A percentile compares a stretch with the other conserved stretches of the same genome.
phyloP scores from a whole-genome alignment of 495 filamentous ascomycete genomes.

The Oidiodendron maius region DNA sequence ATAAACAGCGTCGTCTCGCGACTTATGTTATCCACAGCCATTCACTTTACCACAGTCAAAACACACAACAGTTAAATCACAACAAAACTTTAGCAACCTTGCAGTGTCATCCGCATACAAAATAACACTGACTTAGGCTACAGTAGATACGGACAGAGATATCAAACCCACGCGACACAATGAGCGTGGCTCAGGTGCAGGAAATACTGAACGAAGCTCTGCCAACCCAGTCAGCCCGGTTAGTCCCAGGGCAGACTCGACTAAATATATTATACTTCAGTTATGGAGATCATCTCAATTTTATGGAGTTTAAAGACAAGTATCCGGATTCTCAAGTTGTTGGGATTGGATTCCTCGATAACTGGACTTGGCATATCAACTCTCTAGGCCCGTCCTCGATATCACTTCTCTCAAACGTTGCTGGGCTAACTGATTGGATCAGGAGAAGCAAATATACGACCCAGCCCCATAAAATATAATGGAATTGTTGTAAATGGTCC shows the following conservation, averaged over 20 bases:
- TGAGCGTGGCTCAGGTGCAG: background rate
- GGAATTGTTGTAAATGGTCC: background rate
- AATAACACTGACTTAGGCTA: no score
- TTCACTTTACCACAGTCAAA: no score
- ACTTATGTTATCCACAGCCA: no score
- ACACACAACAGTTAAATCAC: no score
- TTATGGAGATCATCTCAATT: background rate
- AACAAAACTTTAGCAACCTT: no score
- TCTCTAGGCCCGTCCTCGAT: background rate
- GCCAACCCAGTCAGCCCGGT: background rate
- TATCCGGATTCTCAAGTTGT: background rate
- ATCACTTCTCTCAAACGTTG: background rate
- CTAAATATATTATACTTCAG: background rate
- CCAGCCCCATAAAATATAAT: background rate
- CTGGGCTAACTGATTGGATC: background rate
- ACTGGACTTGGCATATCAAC: conserved; percentile 3
- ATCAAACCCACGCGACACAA: no score
- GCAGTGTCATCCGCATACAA: no score
- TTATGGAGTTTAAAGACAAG: background rate
- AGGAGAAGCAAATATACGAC: background rate
- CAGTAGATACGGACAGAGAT: no score
- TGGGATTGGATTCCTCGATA: background rate
- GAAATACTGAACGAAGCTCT: background rate
- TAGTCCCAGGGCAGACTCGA: background rate
- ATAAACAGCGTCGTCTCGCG: no score